Base-by-base conservation (phyloP, 805 yeast species). In the Schizosaccharomyces osmophilus region DNA sequence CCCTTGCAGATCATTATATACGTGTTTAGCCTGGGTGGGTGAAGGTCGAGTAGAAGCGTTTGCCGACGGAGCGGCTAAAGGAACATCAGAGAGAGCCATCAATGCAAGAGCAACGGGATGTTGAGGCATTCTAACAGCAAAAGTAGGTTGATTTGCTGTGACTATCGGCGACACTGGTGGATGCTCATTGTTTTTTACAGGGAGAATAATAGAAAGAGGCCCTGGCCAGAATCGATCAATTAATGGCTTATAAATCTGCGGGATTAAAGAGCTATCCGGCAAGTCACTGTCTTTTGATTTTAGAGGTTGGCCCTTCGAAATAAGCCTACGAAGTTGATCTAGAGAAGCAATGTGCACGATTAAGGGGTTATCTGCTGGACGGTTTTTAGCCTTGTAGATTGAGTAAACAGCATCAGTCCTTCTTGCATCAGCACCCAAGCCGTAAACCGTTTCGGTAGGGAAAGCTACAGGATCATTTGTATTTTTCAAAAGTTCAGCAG, bases 391-490 rank as follows among this genome's bases (percentile, higher is more conserved):
- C 31, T 71, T 75, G 70, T 88, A 93, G 9, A 93, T 93, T 57
- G 82, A 79, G 63, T 72, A 69, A 1, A 89, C 95, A 0, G 94
- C 79, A 4, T 79, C 80, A 61, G 87, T 87, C 61, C 75, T 77
- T 60, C 86, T 73, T 0, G 95, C 85, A 2, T 89, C 83, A 0
- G 93, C 98, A 0, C 95, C 98, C 0, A 93, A 76, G 0, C 98
- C 98, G 70, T 93, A 93, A 0, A 93, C 98, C 0, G 98, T 93
- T 69, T 93, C 98, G 0, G 98, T 87, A 1, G 98, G 98, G 67
- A 93, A 89, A 0, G 90, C 97, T 15, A 93, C 88, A 0, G 83
- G 87, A 32, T 22, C 26, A 57, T 57, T 42, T 19, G 39, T 57
- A 6, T 36, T 24, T 29, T 26, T 26, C 15, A 57, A 19, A 17